Evolutionary conservation across 2,329 filamentous ascomycete genomes (phyloP), one percentile per base, ranked within the genome.

Genomic region (Paracoccidioides lutzii): DNA sequence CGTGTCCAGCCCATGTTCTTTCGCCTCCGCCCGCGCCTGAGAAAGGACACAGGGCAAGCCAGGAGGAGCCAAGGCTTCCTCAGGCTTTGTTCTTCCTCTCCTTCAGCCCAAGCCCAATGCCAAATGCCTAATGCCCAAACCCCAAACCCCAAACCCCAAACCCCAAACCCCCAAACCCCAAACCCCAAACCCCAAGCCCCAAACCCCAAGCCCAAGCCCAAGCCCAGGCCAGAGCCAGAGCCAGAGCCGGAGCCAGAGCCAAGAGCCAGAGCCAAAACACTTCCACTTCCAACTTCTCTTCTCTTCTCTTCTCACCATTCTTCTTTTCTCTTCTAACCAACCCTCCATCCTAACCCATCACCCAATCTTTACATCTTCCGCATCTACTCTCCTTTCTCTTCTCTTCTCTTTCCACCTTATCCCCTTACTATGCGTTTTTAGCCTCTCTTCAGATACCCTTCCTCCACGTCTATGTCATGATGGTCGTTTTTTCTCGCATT

Each of bases 391-490:
- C n/a, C 22, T 53, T 53, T 37, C 45, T 38, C 5, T 37, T 5
- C 45, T 53, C 40, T 38, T 14, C 46, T 15, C 38, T 38, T 9
- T 35, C n/a, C n/a, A n/a, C n/a, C n/a, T n/a, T n/a, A n/a, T n/a
- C 32, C 45, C 22, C 45, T 51, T 35, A 12, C 40, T 32, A 42
- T 41, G n/a, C 8, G n/a, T 40, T 54, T 40, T 43, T 42, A 38
- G 42, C 38, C 10, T 44, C 46, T 51, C 53, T 42, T 51, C 35
- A 42, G 40, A 49, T 55, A 55, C 38, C 45, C 45, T 12, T 50
- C 30, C 44, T 49, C 44, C 41, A 38, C 53, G 44, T 51, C 53
- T 55, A 46, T 51, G 53, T 55, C 45, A 45, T 46, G 53, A 46
- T 30, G 41, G 33, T 44, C 35, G 38, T 35, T 54, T 48, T 15